A percentile compares a stretch with the other conserved stretches of the same genome.
Conservation (phyloP, 805 yeast species). For the Kockiozyma suomiensis region DNA sequence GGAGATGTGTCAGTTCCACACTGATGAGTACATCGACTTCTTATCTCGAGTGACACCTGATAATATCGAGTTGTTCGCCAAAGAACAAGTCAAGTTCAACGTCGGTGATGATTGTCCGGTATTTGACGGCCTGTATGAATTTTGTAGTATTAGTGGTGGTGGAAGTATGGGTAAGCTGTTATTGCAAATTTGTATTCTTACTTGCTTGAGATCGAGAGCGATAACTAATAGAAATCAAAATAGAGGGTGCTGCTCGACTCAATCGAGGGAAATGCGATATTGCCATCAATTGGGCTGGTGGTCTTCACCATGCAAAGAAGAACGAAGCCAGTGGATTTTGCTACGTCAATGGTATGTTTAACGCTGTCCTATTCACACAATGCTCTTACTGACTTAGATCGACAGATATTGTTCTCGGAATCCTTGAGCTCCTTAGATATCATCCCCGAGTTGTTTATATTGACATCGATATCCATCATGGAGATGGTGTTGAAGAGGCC, state of each 20-base stretch:
- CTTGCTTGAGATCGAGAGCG: no score
- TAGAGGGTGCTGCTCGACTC: conserved; percentile 80
- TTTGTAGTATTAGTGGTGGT: conserved; percentile 85
- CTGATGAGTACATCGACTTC: conserved; percentile 96
- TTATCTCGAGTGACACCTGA: conserved; percentile 28
- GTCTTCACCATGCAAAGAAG: conserved; percentile 94
- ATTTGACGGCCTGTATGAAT: conserved; percentile 92
- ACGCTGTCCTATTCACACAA: background rate
- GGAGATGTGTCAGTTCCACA: conserved; percentile 97
- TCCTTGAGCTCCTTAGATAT: conserved; percentile 77
- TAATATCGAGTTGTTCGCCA: conserved; percentile 51
- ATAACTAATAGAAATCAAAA: background rate
- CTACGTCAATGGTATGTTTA: conserved; percentile 61
- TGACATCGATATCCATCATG: conserved; percentile 94
- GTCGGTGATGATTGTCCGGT: conserved; percentile 97
- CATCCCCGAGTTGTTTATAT: conserved; percentile 92
- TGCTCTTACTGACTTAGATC: background rate
- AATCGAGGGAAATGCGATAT: conserved; percentile 86
- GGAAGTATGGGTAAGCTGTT: conserved; percentile 71
- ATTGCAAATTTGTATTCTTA: background rate
- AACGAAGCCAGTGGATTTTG: conserved; percentile 94
- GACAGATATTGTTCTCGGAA: conserved; percentile 81
- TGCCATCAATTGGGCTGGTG: conserved; percentile 96
- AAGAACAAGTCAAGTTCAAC: conserved; percentile 87
- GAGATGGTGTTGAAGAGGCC: conserved; percentile 98